Evolutionary conservation across 352 stramenopile species (phyloP).

Genomic region (Blastocystis sp.): DNA sequence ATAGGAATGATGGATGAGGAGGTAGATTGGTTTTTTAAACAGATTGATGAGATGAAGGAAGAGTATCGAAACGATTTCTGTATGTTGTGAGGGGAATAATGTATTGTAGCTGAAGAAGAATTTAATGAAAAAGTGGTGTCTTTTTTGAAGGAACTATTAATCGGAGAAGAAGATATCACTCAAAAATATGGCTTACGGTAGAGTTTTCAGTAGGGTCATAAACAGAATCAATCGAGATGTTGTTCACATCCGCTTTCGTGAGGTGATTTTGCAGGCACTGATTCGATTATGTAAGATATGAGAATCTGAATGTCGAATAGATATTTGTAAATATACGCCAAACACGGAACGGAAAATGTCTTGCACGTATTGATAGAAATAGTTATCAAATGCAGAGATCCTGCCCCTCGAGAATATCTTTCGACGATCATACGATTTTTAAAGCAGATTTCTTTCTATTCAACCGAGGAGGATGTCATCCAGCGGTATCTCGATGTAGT

Average conservation of each 20-base stretch:
- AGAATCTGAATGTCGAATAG: neutral
- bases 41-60: neutral
- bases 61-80: neutral
- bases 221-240: neutral
- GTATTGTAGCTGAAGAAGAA: neutral
- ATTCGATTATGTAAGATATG: neutral
- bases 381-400: neutral
- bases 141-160: neutral
- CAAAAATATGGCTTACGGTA: constrained; percentile 50
- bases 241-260: neutral
- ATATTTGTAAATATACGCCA: constrained; percentile 13
- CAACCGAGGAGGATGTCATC: neutral
- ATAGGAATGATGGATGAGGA: constrained; percentile 16
- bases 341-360: neutral
- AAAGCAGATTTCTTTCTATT: constrained; percentile 19
- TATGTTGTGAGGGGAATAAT: neutral
- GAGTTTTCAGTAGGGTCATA: neutral
- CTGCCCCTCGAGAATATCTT: neutral
- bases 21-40: constrained; percentile 12
- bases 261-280: neutral
- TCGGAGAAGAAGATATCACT: neutral
- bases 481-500: neutral
- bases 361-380: neutral
- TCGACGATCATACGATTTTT: neutral
- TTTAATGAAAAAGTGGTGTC: neutral